These are phyloP conservation scores for Cladorrhinum samala DNA, from an alignment of 495 filamentous ascomycete species.

Conservation along the genomic window DNA sequence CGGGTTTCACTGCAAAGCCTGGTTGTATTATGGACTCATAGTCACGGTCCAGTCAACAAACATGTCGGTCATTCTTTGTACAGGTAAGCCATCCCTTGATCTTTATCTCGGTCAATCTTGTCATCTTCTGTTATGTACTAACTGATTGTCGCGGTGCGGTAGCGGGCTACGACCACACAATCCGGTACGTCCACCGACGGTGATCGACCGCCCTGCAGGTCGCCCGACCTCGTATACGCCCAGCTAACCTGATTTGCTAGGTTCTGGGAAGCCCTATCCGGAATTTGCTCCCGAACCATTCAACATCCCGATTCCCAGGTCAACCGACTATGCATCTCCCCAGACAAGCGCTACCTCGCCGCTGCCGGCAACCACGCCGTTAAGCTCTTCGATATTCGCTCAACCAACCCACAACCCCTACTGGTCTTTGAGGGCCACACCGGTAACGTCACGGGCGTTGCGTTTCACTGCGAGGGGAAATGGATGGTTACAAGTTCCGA, in stretches of 20 bases:
- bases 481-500: constrained; percentile 99
- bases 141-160: constrained; percentile 18
- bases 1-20: no score
- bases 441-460: constrained; percentile 89
- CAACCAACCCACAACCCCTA: constrained; percentile 85
- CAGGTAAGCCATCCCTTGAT: constrained; percentile 50
- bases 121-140: neutral
- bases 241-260: constrained; percentile 35
- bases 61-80: constrained; percentile 87
- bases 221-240: neutral
- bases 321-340: constrained; percentile 95
- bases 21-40: constrained; percentile 21
- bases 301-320: constrained; percentile 98
- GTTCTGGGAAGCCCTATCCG: constrained; percentile 97
- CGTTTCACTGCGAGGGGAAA: constrained; percentile 96
- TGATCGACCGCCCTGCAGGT: neutral
- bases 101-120: neutral
- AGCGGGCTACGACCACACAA: constrained; percentile 99
- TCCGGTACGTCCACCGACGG: constrained; percentile 65
- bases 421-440: constrained; percentile 94
- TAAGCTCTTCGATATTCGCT: constrained; percentile 97
- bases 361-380: constrained; percentile 92
- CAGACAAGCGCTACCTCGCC: constrained; percentile 92
- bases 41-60: constrained; percentile 10
- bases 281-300: constrained; percentile 95